phyloP scores from a whole-genome alignment of 805 yeast genomes.

The Schizosaccharomyces octosporus region DNA sequence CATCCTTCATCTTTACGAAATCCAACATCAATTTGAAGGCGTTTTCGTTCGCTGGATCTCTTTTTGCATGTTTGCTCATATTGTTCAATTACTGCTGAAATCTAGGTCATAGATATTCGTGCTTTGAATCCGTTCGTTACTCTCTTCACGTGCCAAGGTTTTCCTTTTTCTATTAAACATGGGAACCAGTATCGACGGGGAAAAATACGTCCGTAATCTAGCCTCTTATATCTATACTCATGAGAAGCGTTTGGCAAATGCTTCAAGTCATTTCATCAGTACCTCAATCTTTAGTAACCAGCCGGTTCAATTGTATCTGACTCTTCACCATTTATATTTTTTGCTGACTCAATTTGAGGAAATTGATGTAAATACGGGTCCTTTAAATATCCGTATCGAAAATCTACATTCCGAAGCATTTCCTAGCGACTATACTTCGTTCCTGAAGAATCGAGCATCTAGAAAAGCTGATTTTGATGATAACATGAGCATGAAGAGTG shows the following conservation, averaged over 20 bases:
- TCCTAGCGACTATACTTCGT: constrained; percentile 28
- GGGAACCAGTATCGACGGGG: constrained; percentile 7
- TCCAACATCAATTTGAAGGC: no score
- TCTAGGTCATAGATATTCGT: no score
- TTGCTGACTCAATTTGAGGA: constrained; percentile 32
- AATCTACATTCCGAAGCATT: constrained; percentile 28
- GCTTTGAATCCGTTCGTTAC: no score
- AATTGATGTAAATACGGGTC: constrained; percentile 28
- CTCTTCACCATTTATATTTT: constrained; percentile 39
- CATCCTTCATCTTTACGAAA: no score
- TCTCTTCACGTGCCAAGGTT: background rate
- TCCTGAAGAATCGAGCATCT: constrained; percentile 16
- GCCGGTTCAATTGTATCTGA: constrained; percentile 23
- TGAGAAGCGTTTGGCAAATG: constrained; percentile 10
- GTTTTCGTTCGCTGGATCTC: no score
- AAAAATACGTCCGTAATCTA: constrained; percentile 9
- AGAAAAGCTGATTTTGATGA: constrained; percentile 3
- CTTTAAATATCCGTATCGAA: constrained; percentile 34
- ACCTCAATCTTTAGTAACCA: background rate
- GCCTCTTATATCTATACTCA: constrained; percentile 11
- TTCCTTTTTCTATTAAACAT: background rate
- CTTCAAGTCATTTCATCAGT: background rate
- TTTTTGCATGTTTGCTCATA: no score
- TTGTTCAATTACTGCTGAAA: no score
- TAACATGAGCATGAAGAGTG: constrained; percentile 9